A percentile compares a stretch with the other conserved stretches of the same genome.
Conservation (phyloP, 495 filamentous ascomycete species). For the Penicillium antarcticum region DNA sequence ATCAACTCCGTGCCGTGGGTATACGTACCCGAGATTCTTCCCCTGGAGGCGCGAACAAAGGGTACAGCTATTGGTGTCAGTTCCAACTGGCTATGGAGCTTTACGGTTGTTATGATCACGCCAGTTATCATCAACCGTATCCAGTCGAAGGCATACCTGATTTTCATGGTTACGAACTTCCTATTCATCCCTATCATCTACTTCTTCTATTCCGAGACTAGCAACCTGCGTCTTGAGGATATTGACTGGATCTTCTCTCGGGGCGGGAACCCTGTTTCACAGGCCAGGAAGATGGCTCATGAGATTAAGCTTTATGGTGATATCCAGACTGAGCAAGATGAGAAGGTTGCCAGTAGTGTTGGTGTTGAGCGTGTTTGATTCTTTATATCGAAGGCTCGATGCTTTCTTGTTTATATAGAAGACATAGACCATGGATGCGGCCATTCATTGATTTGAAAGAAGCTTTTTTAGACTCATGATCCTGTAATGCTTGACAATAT, state of each 20-base stretch:
- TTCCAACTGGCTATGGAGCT: conserved; percentile 51
- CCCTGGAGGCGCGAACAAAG: conserved; percentile 38
- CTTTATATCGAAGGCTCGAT: too few species aligned
- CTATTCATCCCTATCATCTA: conserved; percentile 43
- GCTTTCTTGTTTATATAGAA: too few species aligned
- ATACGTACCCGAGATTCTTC: conserved; percentile 45
- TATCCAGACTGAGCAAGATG: conserved; percentile 5
- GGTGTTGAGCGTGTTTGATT: conserved; percentile 8
- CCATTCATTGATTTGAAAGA: too few species aligned
- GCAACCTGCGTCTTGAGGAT: conserved; percentile 42
- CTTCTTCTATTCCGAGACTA: conserved; percentile 43
- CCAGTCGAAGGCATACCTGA: conserved; percentile 58
- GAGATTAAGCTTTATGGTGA: conserved; percentile 13
- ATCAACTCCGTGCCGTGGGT: conserved; percentile 48
- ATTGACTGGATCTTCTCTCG: conserved; percentile 33
- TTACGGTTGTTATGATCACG: conserved; percentile 59
- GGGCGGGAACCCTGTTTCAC: conserved; percentile 14
- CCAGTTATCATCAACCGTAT: conserved; percentile 51
- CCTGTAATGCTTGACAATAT: too few species aligned
- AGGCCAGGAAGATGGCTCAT: conserved; percentile 11
- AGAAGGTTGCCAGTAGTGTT: conserved; percentile 4
- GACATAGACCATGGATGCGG: too few species aligned
- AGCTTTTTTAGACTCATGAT: too few species aligned
- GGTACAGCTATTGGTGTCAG: conserved; percentile 41
- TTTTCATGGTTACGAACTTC: conserved; percentile 57